Conservation (phyloP, 2,329 filamentous ascomycete species). For the Hypoxylon sp. region DNA sequence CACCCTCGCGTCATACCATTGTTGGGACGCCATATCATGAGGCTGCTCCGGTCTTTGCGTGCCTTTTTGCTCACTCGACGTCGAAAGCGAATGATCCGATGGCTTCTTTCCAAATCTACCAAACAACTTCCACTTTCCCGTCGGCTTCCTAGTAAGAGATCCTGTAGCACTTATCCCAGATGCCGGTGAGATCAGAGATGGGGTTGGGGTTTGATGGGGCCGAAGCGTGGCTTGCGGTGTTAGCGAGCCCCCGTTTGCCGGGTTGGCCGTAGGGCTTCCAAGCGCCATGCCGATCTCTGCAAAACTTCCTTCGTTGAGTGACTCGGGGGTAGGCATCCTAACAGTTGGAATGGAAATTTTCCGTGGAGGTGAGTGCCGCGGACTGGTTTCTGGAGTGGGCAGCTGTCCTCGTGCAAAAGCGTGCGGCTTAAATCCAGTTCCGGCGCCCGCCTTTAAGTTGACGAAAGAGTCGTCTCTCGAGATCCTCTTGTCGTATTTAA, state of each 20-base stretch:
- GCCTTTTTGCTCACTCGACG: conserved; percentile 44
- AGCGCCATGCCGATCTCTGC: conserved; percentile 79
- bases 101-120: conserved; percentile 66
- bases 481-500: conserved; percentile 60
- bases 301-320: conserved; percentile 59
- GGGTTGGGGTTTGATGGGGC: conserved; percentile 35
- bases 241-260: conserved; percentile 49
- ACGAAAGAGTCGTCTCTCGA: conserved; percentile 63
- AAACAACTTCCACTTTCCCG: conserved; percentile 73
- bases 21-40: conserved; percentile 38
- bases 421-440: conserved; percentile 57
- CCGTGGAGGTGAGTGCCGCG: conserved; percentile 52
- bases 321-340: conserved; percentile 62
- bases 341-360: conserved; percentile 54
- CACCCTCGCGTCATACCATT: conserved; percentile 45
- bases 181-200: conserved; percentile 42
- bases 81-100: conserved; percentile 49
- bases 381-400: conserved; percentile 62
- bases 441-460: conserved; percentile 52
- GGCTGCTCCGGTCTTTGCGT: conserved; percentile 36
- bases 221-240: conserved; percentile 37
- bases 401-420: conserved; percentile 59
- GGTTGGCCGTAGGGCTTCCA: conserved; percentile 73
- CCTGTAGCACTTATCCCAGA: conserved; percentile 46
- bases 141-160: conserved; percentile 62